Conservation (phyloP, 495 filamentous ascomycete species). For the Clohesyomyces aquaticus region DNA sequence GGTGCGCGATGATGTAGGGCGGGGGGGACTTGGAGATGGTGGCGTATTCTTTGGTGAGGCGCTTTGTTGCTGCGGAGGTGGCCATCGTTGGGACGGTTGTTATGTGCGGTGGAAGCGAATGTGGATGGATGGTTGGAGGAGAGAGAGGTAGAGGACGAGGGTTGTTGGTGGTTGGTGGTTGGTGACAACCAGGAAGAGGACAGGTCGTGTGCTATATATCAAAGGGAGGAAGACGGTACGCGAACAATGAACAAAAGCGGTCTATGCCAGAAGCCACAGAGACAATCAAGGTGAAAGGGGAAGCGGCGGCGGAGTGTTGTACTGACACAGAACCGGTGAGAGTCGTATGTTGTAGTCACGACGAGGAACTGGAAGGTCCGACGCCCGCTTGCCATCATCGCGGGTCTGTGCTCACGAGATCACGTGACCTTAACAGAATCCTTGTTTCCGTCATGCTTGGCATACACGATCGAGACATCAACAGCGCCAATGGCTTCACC, state of each 20-base stretch:
- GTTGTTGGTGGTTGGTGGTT: background rate
- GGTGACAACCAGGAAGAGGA: background rate
- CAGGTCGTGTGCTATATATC: background rate
- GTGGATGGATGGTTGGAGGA: background rate
- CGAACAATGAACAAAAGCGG: too few relatives aligned
- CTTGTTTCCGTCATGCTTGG: slow-evolving; percentile 5
- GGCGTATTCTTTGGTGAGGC: slow-evolving; percentile 89
- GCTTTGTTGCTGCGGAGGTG: slow-evolving; percentile 48
- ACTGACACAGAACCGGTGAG: too few relatives aligned
- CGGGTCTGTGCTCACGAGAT: background rate
- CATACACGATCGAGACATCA: slow-evolving; percentile 25
- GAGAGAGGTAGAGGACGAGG: background rate
- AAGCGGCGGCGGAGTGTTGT: too few relatives aligned
- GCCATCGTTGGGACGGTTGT: slow-evolving; percentile 41
- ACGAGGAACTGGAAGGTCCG: background rate
- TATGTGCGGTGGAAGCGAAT: background rate
- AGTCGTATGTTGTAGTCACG: too few relatives aligned
- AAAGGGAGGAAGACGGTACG: background rate
- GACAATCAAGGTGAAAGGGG: too few relatives aligned
- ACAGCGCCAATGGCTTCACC: slow-evolving; percentile 56
- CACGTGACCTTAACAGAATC: slow-evolving; percentile 9
- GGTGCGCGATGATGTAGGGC: slow-evolving; percentile 91
- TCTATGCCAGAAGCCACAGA: background rate
- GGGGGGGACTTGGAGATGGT: slow-evolving; percentile 88
- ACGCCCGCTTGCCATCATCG: background rate